Evolutionary conservation across 2,329 filamentous ascomycete genomes (phyloP).

Genomic region (Alternaria triticimaculans): DNA sequence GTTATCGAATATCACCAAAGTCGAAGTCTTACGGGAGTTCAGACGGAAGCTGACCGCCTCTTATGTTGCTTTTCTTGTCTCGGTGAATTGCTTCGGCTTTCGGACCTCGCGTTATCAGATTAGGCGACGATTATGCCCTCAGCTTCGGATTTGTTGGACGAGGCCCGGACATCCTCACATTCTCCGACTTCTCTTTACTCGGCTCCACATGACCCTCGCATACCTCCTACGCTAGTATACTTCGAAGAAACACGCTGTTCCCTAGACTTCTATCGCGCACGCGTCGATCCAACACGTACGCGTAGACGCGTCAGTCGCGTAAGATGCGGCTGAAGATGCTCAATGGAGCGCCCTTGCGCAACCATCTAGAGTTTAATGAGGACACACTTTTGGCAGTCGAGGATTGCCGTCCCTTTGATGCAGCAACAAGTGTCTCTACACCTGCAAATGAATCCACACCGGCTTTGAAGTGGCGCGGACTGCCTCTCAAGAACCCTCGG

Average conservation of each 20-base stretch:
- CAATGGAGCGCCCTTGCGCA: constrained; percentile 66
- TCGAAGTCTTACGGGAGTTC: no score
- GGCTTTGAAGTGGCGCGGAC: constrained; percentile 40
- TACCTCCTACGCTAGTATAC: neutral
- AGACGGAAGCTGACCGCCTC: neutral
- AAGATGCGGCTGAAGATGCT: constrained; percentile 57
- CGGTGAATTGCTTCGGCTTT: constrained; percentile 3
- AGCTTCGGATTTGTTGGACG: neutral
- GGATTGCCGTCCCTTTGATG: constrained; percentile 48
- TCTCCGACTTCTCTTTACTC: constrained; percentile 3
- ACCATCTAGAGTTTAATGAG: constrained; percentile 62
- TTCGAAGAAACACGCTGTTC: neutral
- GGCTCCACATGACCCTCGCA: constrained; percentile 1
- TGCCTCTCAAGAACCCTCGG: constrained; percentile 18
- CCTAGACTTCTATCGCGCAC: neutral
- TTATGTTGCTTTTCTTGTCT: neutral
- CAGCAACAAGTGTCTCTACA: constrained; percentile 26
- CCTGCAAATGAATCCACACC: constrained; percentile 7
- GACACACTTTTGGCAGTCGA: constrained; percentile 59
- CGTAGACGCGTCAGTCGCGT: neutral
- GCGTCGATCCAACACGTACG: neutral
- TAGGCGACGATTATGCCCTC: neutral
- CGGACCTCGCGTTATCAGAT: neutral
- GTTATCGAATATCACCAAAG: no score
- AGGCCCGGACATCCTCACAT: constrained; percentile 1